phyloP scores from a whole-genome alignment of 345 rosid species.

The Eutrema japonicum region DNA sequence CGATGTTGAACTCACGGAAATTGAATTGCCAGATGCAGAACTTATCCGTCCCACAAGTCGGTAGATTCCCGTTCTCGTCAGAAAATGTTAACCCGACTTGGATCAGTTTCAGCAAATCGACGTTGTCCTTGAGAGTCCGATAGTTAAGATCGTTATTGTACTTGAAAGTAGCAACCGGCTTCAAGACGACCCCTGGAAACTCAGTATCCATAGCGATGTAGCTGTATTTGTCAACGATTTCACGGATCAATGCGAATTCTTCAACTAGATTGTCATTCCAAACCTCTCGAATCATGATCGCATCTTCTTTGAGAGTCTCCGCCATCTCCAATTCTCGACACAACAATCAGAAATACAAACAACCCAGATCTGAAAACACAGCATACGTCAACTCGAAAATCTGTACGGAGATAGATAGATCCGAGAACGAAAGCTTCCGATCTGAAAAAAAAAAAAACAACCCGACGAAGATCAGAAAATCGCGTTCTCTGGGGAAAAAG shows the following conservation, averaged over 20 bases:
- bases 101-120: slow-evolving; percentile 80
- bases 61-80: slow-evolving; percentile 76
- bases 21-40: slow-evolving; percentile 89
- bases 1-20: slow-evolving; percentile 78
- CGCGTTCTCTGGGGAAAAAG: background rate
- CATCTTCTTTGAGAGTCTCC: slow-evolving; percentile 58
- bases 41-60: slow-evolving; percentile 77
- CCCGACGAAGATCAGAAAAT: background rate
- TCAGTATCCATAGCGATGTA: slow-evolving; percentile 90
- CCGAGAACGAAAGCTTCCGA: slow-evolving; percentile 33
- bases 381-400: slow-evolving; percentile 40
- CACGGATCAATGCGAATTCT: slow-evolving; percentile 79
- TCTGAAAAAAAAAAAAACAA: background rate
- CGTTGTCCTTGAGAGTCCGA: slow-evolving; percentile 78
- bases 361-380: slow-evolving; percentile 57
- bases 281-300: slow-evolving; percentile 80
- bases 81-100: slow-evolving; percentile 83
- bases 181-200: slow-evolving; percentile 88
- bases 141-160: slow-evolving; percentile 79
- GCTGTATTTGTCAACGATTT: slow-evolving; percentile 63
- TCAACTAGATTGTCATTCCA: slow-evolving; percentile 82
- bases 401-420: slow-evolving; percentile 27
- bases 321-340: slow-evolving; percentile 52
- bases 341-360: slow-evolving; percentile 24
- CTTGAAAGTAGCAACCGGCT: slow-evolving; percentile 80